A percentile compares a stretch with the other conserved stretches of the same genome.
These are phyloP conservation scores for Tetragonia tetragonoides DNA, from an alignment of 148 eudicot species.

Conservation along the genomic window DNA sequence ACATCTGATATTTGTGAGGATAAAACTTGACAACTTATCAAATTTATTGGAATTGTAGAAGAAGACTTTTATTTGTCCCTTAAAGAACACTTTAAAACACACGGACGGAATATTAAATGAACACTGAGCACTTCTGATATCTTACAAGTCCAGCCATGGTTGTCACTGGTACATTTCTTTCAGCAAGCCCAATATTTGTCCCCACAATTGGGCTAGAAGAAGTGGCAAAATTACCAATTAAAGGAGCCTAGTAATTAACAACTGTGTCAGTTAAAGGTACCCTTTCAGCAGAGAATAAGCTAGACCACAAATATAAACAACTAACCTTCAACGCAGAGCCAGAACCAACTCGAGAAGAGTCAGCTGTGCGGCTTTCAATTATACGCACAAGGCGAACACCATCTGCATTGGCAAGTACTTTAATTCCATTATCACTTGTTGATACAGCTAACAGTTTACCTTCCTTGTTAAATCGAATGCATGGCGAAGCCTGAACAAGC, in stretches of 20 bases:
- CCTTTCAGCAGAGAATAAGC: neutral
- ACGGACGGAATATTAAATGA: no score
- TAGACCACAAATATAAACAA: neutral
- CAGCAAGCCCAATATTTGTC: conserved; percentile 33
- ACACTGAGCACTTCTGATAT: conserved; percentile 1
- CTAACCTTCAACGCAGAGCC: conserved; percentile 37
- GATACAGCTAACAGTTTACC: conserved; percentile 61
- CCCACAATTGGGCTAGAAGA: conserved; percentile 43
- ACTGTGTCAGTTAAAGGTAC: neutral
- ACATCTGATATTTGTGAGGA: no score
- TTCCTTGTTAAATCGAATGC: conserved; percentile 55
- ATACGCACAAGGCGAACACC: conserved; percentile 41
- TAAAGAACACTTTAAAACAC: no score
- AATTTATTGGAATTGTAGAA: no score
- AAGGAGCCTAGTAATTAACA: conserved; percentile 34
- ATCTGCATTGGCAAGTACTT: conserved; percentile 54
- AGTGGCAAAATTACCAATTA: conserved; percentile 28
- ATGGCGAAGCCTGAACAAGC: conserved; percentile 54
- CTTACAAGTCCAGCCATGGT: conserved; percentile 35
- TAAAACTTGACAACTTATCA: no score
- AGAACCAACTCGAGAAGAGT: conserved; percentile 35
- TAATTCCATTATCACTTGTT: conserved; percentile 58
- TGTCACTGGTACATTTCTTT: conserved; percentile 37
- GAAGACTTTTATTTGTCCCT: no score
- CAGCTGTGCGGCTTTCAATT: conserved; percentile 36